Conservation (phyloP, 2,329 filamentous ascomycete genomes). For the Macrophomina tecta region DNA sequence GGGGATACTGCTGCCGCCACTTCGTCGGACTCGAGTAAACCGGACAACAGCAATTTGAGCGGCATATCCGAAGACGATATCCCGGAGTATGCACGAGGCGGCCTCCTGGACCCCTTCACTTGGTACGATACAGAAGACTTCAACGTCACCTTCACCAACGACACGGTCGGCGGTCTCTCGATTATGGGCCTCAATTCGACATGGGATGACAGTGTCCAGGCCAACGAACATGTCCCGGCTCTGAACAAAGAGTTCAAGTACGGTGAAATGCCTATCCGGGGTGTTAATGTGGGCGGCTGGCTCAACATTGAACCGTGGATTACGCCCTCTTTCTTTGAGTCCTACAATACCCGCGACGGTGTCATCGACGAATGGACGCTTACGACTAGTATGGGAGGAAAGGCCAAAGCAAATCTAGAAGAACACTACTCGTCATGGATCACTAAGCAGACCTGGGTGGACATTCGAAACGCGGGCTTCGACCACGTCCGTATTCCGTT, state of each 20-base stretch:
- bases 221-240: constrained; percentile 81
- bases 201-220: constrained; percentile 82
- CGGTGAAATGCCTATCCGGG: constrained; percentile 77
- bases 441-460: constrained; percentile 79
- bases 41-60: constrained; percentile 53
- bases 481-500: constrained; percentile 97
- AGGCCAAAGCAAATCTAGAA: constrained; percentile 74
- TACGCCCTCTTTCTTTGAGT: constrained; percentile 85
- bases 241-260: constrained; percentile 82
- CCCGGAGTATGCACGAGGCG: constrained; percentile 68
- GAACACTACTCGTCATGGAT: constrained; percentile 91
- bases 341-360: constrained; percentile 63
- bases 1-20: constrained; percentile 32
- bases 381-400: constrained; percentile 70
- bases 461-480: constrained; percentile 85
- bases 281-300: constrained; percentile 95
- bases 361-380: constrained; percentile 92
- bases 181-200: constrained; percentile 85
- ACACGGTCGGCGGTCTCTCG: constrained; percentile 83
- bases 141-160: constrained; percentile 90
- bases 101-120: constrained; percentile 83
- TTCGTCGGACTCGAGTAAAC: constrained; percentile 37
- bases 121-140: constrained; percentile 92
- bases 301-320: constrained; percentile 94
- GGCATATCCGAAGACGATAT: constrained; percentile 52